A percentile compares a stretch with the other conserved stretches of the same genome.
Evolutionary conservation across 2,329 filamentous ascomycete species (phyloP).

Genomic region (Xylaria arbuscula): DNA sequence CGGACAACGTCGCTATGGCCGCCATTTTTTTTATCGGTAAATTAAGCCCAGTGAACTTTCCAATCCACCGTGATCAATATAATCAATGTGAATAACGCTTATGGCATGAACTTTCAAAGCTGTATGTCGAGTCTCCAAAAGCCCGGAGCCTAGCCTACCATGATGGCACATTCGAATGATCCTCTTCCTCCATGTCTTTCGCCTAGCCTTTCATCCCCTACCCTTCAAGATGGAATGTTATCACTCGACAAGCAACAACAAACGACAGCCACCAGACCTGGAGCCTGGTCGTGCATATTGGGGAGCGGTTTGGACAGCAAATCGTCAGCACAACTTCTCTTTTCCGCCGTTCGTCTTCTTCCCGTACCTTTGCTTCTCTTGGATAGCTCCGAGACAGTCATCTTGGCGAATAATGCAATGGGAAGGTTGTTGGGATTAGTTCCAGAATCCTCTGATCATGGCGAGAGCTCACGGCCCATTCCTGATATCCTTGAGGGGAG

Average conservation of each 20-base stretch:
- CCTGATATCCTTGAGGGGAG: not conserved
- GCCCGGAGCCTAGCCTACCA: not conserved
- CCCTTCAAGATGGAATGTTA: not conserved
- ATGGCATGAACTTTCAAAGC: not conserved
- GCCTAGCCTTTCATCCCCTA: too few species aligned
- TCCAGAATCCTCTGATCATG: not conserved
- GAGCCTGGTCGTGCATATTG: not conserved
- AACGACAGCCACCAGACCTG: not conserved
- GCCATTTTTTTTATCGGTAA: not conserved
- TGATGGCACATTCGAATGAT: not conserved
- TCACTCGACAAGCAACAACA: not conserved
- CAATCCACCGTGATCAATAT: not conserved
- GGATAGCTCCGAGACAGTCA: not conserved
- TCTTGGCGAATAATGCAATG: not conserved
- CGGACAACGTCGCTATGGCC: too few species aligned
- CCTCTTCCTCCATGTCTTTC: not conserved
- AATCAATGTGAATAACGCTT: not conserved
- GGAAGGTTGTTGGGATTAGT: slow-evolving; percentile 5
- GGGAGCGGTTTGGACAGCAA: not conserved
- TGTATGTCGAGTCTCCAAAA: not conserved
- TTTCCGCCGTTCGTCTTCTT: not conserved
- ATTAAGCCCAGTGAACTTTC: not conserved
- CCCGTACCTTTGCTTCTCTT: slow-evolving; percentile 2
- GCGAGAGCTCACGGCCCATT: not conserved
- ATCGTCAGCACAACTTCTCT: not conserved